Percentiles rank a stretch among this genome's conserved stretches.
phyloP scores from a whole-genome alignment of 305 asterid species.

The Fraxinus latifolia region DNA sequence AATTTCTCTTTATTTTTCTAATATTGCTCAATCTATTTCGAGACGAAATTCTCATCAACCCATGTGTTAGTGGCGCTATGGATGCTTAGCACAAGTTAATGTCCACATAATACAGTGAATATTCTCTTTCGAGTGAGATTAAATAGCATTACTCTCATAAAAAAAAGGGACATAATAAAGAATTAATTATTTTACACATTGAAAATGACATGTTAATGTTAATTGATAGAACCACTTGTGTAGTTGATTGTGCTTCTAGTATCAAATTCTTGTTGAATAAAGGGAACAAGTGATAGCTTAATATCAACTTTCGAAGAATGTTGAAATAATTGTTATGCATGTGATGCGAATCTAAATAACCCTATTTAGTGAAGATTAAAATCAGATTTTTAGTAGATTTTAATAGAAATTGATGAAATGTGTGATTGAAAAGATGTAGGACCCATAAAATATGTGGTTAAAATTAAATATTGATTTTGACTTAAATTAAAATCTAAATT shows the following conservation, averaged over 20 bases:
- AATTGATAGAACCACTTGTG: neutral
- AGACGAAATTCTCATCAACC: neutral
- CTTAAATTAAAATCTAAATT: too few relatives aligned
- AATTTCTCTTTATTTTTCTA: neutral
- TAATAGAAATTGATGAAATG: too few relatives aligned
- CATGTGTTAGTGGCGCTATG: neutral
- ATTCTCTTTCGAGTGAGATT: neutral
- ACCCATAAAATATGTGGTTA: too few relatives aligned
- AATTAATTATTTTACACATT: neutral
- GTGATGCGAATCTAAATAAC: too few relatives aligned
- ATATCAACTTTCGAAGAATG: too few relatives aligned
- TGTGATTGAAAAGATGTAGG: too few relatives aligned
- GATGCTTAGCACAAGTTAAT: neutral
- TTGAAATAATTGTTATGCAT: too few relatives aligned
- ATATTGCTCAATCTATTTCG: neutral
- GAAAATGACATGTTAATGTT: neutral
- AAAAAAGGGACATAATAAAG: neutral
- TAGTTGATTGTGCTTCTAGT: neutral
- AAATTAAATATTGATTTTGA: too few relatives aligned
- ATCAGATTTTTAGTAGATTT: too few relatives aligned
- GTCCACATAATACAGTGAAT: neutral
- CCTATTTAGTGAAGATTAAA: too few relatives aligned
- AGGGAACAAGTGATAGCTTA: neutral
- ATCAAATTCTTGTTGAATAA: neutral
- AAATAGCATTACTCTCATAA: neutral